Conservation (phyloP, 345 rosid species). For the Camelina sativa region DNA sequence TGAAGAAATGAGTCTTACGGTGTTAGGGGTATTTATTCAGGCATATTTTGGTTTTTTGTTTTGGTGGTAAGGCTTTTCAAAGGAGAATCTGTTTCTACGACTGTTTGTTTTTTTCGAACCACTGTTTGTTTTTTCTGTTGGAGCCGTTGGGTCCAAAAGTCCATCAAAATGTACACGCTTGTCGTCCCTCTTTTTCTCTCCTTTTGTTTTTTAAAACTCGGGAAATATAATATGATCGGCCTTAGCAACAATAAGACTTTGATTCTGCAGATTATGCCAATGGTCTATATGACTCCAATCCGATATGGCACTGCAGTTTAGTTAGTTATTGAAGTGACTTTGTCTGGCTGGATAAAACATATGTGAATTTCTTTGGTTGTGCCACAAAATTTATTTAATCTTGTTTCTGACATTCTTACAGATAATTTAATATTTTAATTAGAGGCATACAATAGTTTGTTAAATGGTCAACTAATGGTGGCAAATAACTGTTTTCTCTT, state of each 20-base stretch:
- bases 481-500: not conserved
- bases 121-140: conserved; percentile 9
- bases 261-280: not conserved
- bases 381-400: not conserved
- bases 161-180: conserved; percentile 10
- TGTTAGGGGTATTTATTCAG: conserved; percentile 30
- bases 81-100: not conserved
- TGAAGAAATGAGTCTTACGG: conserved; percentile 3
- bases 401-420: too few species aligned
- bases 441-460: not conserved
- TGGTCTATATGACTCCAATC: too few species aligned
- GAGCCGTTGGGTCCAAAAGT: conserved; percentile 28
- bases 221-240: not conserved
- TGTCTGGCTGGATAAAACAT: not conserved
- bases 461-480: not conserved
- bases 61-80: conserved; percentile 6
- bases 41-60: conserved; percentile 10
- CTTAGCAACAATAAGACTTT: not conserved
- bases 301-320: not conserved
- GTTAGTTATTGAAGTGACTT: not conserved
- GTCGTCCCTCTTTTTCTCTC: conserved; percentile 1
- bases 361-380: not conserved
- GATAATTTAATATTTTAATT: too few species aligned
- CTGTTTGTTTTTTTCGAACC: not conserved
- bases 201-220: not conserved